Evolutionary conservation across 208 protist species (phyloP).

Genomic region (Trypanosoma boissoni): DNA sequence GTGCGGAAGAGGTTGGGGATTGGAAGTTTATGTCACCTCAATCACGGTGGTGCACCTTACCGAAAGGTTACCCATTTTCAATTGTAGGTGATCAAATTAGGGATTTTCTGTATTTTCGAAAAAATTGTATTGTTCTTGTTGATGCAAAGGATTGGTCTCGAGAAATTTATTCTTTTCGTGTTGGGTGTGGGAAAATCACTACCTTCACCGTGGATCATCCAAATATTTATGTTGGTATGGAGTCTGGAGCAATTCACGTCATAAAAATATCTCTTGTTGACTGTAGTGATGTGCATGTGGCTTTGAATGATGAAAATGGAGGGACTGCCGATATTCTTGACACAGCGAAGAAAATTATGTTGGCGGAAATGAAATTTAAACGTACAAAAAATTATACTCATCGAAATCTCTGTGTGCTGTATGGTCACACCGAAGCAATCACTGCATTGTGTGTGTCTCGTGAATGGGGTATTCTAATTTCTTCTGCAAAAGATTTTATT

Average conservation of each 20-base stretch:
- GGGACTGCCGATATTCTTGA: not conserved
- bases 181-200: constrained; percentile 17
- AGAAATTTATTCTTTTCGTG: constrained; percentile 22
- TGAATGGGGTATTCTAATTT: constrained; percentile 37
- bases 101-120: constrained; percentile 18
- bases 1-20: constrained; percentile 21
- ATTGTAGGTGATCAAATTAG: constrained; percentile 24
- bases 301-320: constrained; percentile 7
- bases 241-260: constrained; percentile 28
- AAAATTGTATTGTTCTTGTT: constrained; percentile 23
- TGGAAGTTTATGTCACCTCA: constrained; percentile 19
- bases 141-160: constrained; percentile 24
- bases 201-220: constrained; percentile 15
- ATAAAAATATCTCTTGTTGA: constrained; percentile 18
- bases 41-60: constrained; percentile 12
- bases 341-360: constrained; percentile 4
- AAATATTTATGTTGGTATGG: constrained; percentile 29
- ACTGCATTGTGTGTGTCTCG: constrained; percentile 15
- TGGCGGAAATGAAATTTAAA: not conserved
- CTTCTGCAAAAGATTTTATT: constrained; percentile 23
- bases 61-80: constrained; percentile 22
- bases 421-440: constrained; percentile 28
- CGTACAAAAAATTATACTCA: constrained; percentile 4
- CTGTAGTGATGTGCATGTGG: constrained; percentile 14
- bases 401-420: constrained; percentile 18